A percentile compares a stretch with the other conserved stretches of the same genome.
phyloP scores from a whole-genome alignment of 2,329 filamentous ascomycete species.

The Cordyceps fumosorosea region DNA sequence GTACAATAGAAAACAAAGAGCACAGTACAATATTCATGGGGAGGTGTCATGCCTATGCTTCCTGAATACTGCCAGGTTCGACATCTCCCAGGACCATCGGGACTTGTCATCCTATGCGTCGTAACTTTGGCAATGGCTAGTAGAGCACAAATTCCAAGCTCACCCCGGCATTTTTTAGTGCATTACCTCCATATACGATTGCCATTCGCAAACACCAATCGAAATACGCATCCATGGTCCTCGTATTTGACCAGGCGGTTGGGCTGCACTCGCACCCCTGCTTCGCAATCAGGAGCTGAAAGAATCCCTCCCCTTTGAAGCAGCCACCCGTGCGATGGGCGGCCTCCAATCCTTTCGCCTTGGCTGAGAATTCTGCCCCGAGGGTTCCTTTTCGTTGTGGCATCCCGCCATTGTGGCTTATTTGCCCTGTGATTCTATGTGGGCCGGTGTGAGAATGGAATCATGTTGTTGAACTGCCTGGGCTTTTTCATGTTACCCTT shows the following conservation, averaged over 20 bases:
- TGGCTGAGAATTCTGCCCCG: slow-evolving; percentile 10
- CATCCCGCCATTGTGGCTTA: slow-evolving; percentile 2
- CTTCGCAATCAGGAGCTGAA: background rate
- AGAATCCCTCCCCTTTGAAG: background rate
- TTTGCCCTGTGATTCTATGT: background rate
- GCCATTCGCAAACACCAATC: background rate
- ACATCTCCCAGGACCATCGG: background rate
- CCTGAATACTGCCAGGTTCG: no score
- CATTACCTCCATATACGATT: background rate
- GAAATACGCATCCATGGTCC: background rate
- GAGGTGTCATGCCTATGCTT: no score
- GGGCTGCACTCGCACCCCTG: background rate
- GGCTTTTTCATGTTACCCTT: background rate
- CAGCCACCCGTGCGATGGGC: background rate
- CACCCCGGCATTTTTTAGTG: background rate
- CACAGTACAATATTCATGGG: background rate
- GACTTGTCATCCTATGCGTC: background rate
- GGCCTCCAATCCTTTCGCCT: background rate
- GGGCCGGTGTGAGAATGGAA: background rate
- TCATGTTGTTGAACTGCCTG: background rate
- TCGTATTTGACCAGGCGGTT: background rate
- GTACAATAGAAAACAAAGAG: background rate
- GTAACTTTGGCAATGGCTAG: background rate
- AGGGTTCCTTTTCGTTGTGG: background rate
- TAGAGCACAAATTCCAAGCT: background rate